Percentiles rank a stretch among this genome's conserved stretches.
phyloP scores from a whole-genome alignment of 2,329 filamentous ascomycete genomes.

The Diaporthe australafricana region DNA sequence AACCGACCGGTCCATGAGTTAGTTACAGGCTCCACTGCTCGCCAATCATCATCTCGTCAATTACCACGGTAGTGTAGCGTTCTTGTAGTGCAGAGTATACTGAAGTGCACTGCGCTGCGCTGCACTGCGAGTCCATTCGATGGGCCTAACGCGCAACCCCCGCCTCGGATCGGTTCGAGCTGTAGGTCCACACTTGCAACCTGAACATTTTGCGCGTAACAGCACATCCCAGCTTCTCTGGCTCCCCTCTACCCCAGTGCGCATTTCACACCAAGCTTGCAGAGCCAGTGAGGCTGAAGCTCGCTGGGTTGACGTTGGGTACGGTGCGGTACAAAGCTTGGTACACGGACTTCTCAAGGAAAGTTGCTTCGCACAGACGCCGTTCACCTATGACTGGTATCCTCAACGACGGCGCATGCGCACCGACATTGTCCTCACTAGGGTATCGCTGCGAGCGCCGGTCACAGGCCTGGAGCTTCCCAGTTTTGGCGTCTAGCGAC shows the following conservation, averaged over 20 bases:
- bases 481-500: constrained; percentile 13
- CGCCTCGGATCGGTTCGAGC: constrained; percentile 21
- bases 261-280: not conserved
- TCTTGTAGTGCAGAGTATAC: not conserved
- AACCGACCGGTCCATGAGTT: not conserved
- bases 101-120: not conserved
- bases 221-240: not conserved
- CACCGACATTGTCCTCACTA: not conserved
- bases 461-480: constrained; percentile 17
- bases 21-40: constrained; percentile 16
- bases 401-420: constrained; percentile 8
- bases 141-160: constrained; percentile 5
- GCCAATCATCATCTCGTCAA: constrained; percentile 19
- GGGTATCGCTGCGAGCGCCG: constrained; percentile 12
- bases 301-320: not conserved
- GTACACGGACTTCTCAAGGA: constrained; percentile 1
- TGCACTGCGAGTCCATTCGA: not conserved
- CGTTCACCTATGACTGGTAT: constrained; percentile 16
- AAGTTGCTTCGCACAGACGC: constrained; percentile 27
- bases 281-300: constrained; percentile 12
- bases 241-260: not conserved
- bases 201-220: not conserved
- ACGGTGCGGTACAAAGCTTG: constrained; percentile 1
- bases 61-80: too few species aligned
- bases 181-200: constrained; percentile 3